Percentiles rank a stretch among this genome's conserved stretches.
Evolutionary conservation across 768 basidiomycete genomes (phyloP).

Genomic region (Podaxis sp.): DNA sequence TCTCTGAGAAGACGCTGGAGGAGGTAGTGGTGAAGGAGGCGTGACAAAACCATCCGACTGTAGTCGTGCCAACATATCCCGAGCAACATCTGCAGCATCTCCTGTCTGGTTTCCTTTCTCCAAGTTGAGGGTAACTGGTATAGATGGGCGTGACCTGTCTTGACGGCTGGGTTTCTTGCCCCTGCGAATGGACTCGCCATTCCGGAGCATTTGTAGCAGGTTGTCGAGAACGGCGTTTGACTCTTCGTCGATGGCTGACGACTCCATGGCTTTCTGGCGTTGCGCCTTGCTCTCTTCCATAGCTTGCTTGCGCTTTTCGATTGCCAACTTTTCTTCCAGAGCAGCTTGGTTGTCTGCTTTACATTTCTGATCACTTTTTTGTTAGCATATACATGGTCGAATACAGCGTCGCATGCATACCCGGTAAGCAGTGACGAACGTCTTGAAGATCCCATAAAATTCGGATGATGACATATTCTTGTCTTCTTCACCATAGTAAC

Average conservation of each 20-base stretch:
- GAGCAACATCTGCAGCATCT: constrained; percentile 57
- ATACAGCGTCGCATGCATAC: constrained; percentile 31
- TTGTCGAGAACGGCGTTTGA: constrained; percentile 65
- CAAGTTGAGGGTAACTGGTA: constrained; percentile 29
- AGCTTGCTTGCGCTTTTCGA: constrained; percentile 65
- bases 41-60: constrained; percentile 65
- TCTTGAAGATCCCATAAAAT: constrained; percentile 97
- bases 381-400: background rate
- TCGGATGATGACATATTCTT: constrained; percentile 82
- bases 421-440: constrained; percentile 91
- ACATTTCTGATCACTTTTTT: constrained; percentile 62
- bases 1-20: constrained; percentile 32
- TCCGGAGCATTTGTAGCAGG: constrained; percentile 65
- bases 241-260: constrained; percentile 34
- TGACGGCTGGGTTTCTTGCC: constrained; percentile 45
- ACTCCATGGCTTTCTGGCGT: constrained; percentile 45
- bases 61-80: constrained; percentile 71
- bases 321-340: constrained; percentile 64
- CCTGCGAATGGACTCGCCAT: constrained; percentile 62
- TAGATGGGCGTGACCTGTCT: constrained; percentile 23
- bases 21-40: constrained; percentile 47
- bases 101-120: constrained; percentile 30
- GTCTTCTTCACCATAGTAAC: constrained; percentile 92
- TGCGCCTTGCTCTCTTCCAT: constrained; percentile 58
- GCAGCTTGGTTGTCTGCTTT: constrained; percentile 71